These are phyloP conservation scores for Saitozyma sp. DNA, from an alignment of 768 basidiomycete species.

Conservation along the genomic window DNA sequence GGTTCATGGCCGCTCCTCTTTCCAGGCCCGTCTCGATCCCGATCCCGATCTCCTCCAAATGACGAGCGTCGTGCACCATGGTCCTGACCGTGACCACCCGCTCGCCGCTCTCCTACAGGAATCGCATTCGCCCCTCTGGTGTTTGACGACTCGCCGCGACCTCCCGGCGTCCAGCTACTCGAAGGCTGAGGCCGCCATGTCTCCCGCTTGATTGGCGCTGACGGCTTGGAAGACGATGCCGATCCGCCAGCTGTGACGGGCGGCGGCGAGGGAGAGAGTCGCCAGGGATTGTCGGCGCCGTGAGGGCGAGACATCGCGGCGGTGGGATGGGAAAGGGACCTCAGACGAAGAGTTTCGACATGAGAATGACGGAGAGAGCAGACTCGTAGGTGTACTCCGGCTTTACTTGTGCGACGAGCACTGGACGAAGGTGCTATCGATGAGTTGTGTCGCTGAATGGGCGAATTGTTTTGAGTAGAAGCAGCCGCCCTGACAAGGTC, in stretches of 20 bases:
- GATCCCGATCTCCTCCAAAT: constrained; percentile 4
- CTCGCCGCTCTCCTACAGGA: neutral
- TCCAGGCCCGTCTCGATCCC: constrained; percentile 13
- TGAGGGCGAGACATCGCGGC: constrained; percentile 12
- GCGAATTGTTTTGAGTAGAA: neutral
- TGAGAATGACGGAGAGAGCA: neutral
- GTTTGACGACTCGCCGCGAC: no score
- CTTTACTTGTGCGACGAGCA: neutral
- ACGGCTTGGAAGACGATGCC: neutral
- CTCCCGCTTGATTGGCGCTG: constrained; percentile 29
- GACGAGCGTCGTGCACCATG: neutral
- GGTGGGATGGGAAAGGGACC: neutral
- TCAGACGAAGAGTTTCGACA: neutral
- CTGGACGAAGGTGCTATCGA: neutral
- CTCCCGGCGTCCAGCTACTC: constrained; percentile 16
- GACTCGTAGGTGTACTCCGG: neutral
- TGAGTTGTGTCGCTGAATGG: constrained; percentile 1
- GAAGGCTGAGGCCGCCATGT: constrained; percentile 34
- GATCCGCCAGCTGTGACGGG: neutral
- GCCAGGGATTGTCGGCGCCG: constrained; percentile 12
- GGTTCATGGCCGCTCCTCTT: no score
- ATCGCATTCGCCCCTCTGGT: neutral
- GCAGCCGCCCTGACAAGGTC: no score
- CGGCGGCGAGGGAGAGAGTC: constrained; percentile 6
- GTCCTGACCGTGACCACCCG: neutral